Evolutionary conservation across 2,329 filamentous ascomycete genomes (phyloP), one percentile per base, ranked within the genome.

Genomic region (Coniochaeta sp.): DNA sequence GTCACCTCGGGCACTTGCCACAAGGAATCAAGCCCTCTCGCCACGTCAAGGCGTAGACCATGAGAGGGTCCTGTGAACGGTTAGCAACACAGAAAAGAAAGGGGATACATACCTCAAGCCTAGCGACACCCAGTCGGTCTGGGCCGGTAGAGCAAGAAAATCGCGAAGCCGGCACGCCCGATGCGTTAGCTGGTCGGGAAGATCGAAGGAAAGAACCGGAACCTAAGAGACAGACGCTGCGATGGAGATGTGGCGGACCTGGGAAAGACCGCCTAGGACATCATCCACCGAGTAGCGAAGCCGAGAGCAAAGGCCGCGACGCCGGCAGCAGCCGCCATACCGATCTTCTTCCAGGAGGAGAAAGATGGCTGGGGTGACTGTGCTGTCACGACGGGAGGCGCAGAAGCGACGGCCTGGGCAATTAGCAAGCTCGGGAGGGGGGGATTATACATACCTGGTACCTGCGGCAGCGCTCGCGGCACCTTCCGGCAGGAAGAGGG

Each of bases 1-100:
- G 54, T 58, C 54, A 60, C 54, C 59, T 11, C 40, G 8, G 31
- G 26, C n/a, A 12, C 28, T 50, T 38, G 33, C 54, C 59, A 38
- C 38, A 19, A 60, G 59, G 43, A 33, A 33, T 50, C 52, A 60
- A 57, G 59, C 59, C 59, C 59, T 60, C 59, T 28, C 54, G 59
- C 59, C 54, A 60, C 54, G 59, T 26, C 59, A 60, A 60, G 59
- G 52, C 59, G 54, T 60, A 59, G 50, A 59, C 54, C 38, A 31
- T 56, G 59, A 38, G 54, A 60, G 59, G 59, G 59, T 34, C 28
- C 54, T 38, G 31, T 56, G 34, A n/a, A 8, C 16, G n/a, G 38
- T 40, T 22, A 56, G 52, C 28, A n/a, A 9, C 40, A 47, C 31
- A 58, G 6, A 57, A 33, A 31, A 26, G 19, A 17, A 38, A 22